Percentiles rank a stretch among this genome's conserved stretches.
phyloP scores from a whole-genome alignment of 129 eudicot genomes.

The Ambrosia artemisiifolia region DNA sequence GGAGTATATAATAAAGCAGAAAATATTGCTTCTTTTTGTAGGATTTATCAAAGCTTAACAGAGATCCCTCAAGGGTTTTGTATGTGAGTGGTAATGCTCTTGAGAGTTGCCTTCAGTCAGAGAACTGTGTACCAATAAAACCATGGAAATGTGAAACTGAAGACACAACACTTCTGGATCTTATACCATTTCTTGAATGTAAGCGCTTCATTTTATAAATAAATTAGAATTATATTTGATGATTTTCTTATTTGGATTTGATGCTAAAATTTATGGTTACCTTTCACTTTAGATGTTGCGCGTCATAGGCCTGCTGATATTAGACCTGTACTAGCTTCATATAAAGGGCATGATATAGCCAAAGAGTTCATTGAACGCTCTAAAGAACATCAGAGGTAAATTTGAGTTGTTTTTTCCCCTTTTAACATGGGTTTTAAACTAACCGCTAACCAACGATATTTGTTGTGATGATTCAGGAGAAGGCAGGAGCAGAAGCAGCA shows the following conservation, averaged over 20 bases:
- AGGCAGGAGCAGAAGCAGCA: conserved; percentile 55
- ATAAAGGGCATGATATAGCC: conserved; percentile 72
- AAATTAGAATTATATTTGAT: not conserved
- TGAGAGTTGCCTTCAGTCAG: conserved; percentile 79
- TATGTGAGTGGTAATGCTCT: conserved; percentile 86
- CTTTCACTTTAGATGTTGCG: conserved; percentile 71
- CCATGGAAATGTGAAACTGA: conserved; percentile 82
- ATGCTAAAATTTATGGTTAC: conserved; percentile 6
- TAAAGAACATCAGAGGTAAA: conserved; percentile 63
- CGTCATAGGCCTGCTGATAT: conserved; percentile 66
- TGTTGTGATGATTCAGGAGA: conserved; percentile 41
- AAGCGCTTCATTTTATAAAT: conserved; percentile 12
- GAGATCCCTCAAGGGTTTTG: conserved; percentile 75
- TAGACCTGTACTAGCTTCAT: conserved; percentile 73
- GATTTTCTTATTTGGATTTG: not conserved
- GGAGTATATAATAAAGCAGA: not conserved
- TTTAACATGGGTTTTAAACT: not conserved
- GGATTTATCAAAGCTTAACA: conserved; percentile 83
- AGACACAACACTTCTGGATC: conserved; percentile 79
- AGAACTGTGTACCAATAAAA: conserved; percentile 64
- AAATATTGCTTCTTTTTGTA: conserved; percentile 22
- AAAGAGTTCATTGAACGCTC: conserved; percentile 85
- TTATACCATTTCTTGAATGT: conserved; percentile 90
- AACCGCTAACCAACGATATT: not conserved
- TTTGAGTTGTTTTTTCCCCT: not conserved